phyloP scores from a whole-genome alignment of 2,329 filamentous ascomycete species.

The Thermoascus crustaceus region DNA sequence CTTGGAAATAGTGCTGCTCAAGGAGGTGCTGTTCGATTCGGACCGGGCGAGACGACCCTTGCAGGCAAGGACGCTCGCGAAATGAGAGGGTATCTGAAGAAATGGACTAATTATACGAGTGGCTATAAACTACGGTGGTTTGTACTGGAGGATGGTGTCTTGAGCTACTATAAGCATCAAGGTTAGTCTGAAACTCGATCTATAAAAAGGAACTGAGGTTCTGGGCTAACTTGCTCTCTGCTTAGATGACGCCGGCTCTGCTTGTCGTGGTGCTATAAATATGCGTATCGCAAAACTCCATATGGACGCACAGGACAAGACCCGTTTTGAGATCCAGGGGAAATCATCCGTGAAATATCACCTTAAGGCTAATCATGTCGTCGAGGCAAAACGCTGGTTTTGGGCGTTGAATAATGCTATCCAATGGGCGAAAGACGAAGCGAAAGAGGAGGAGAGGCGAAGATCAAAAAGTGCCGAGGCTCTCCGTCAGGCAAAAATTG shows the following conservation, averaged over 20 bases:
- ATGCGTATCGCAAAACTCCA: conserved; percentile 93
- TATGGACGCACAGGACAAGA: conserved; percentile 97
- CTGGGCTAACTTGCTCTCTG: not conserved
- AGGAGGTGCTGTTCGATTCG: conserved; percentile 43
- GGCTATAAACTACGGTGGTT: conserved; percentile 98
- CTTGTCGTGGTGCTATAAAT: conserved; percentile 95
- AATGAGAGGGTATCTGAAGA: conserved; percentile 98
- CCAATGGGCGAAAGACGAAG: conserved; percentile 96
- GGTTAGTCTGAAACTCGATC: too few relatives aligned
- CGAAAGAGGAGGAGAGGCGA: conserved; percentile 76
- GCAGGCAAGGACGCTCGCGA: conserved; percentile 82
- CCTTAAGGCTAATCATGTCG: conserved; percentile 93
- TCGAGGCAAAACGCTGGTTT: conserved; percentile 97
- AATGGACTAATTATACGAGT: conserved; percentile 98
- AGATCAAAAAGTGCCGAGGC: conserved; percentile 66
- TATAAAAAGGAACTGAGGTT: too few relatives aligned
- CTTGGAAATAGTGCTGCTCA: conserved; percentile 62
- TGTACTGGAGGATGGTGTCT: conserved; percentile 89
- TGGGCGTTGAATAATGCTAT: conserved; percentile 99
- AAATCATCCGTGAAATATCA: conserved; percentile 99
- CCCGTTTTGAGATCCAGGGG: conserved; percentile 92
- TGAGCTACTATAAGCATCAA: conserved; percentile 99
- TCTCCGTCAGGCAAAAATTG: conserved; percentile 69
- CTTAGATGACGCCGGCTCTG: conserved; percentile 84
- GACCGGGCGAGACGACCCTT: conserved; percentile 43